phyloP scores from a whole-genome alignment of 2,329 filamentous ascomycete genomes.

The Cladosporium sp. region DNA sequence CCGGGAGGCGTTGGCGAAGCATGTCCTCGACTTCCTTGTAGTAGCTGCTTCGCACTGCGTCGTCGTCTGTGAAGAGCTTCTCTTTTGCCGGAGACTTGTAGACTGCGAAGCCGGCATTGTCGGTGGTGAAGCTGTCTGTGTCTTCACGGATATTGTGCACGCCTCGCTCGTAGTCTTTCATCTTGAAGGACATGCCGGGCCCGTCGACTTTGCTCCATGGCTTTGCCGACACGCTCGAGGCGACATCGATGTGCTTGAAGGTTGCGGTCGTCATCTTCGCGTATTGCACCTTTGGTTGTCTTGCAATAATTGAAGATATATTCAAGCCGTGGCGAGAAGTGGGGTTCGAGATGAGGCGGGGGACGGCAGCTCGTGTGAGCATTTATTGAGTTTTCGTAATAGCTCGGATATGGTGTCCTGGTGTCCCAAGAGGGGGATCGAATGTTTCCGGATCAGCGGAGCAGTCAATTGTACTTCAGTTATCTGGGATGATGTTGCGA shows the following conservation, averaged over 20 bases:
- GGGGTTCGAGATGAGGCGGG: constrained; percentile 4
- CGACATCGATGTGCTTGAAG: constrained; percentile 60
- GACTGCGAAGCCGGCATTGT: constrained; percentile 57
- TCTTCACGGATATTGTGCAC: constrained; percentile 55
- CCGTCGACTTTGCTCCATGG: constrained; percentile 65
- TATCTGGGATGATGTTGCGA: neutral
- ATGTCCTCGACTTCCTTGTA: constrained; percentile 60
- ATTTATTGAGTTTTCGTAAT: neutral
- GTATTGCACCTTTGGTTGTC: neutral
- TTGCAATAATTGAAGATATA: neutral
- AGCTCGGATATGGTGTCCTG: neutral
- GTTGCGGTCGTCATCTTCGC: constrained; percentile 53
- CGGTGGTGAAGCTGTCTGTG: constrained; percentile 49
- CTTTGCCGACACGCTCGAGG: constrained; percentile 43
- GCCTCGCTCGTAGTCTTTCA: constrained; percentile 42
- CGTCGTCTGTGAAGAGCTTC: constrained; percentile 54
- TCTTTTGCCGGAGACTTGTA: constrained; percentile 51
- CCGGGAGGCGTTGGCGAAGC: constrained; percentile 51
- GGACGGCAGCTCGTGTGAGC: neutral
- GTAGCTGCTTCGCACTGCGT: constrained; percentile 52
- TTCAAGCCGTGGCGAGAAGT: constrained; percentile 8
- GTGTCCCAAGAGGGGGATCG: neutral
- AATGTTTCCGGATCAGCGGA: neutral
- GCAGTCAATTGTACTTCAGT: neutral
- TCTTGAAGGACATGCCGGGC: constrained; percentile 51